Evolutionary conservation across 495 filamentous ascomycete species (phyloP).

Genomic region (Neurospora sp.): DNA sequence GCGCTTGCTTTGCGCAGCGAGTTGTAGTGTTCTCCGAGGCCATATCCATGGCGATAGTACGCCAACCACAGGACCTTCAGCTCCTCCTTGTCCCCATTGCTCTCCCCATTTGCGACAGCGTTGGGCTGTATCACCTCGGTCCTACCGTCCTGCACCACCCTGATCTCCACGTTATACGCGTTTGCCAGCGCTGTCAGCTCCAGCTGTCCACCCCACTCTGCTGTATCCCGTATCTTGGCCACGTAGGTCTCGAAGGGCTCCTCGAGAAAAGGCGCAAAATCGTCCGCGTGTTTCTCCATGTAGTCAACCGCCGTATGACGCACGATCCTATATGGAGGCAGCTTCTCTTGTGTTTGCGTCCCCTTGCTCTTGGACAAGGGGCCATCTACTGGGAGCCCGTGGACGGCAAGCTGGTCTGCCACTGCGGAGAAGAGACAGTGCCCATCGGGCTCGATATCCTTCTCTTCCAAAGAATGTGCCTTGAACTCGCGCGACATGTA

Average conservation of each 20-base stretch:
- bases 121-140: conserved; percentile 62
- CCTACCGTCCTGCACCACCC: conserved; percentile 74
- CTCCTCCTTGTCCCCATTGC: conserved; percentile 12
- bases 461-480: conserved; percentile 54
- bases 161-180: conserved; percentile 71
- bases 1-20: conserved; percentile 48
- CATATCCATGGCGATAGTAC: conserved; percentile 88
- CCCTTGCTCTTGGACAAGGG: conserved; percentile 2
- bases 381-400: conserved; percentile 27
- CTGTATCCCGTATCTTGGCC: conserved; percentile 69
- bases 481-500: conserved; percentile 58
- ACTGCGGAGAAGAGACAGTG: conserved; percentile 95
- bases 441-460: conserved; percentile 77
- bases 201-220: conserved; percentile 93
- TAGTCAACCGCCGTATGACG: conserved; percentile 47
- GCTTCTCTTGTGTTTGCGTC: conserved; percentile 8
- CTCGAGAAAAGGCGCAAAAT: conserved; percentile 61
- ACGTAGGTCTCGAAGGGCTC: conserved; percentile 68
- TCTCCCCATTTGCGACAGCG: conserved; percentile 15
- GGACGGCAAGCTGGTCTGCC: conserved; percentile 61
- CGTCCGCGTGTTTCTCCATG: conserved; percentile 40
- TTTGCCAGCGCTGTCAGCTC: conserved; percentile 79
- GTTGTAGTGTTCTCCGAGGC: conserved; percentile 95
- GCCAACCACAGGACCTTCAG: conserved; percentile 67
- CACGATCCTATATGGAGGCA: conserved; percentile 40